Conservation (phyloP, 305 asterid species). For the Salvia sclarea region DNA sequence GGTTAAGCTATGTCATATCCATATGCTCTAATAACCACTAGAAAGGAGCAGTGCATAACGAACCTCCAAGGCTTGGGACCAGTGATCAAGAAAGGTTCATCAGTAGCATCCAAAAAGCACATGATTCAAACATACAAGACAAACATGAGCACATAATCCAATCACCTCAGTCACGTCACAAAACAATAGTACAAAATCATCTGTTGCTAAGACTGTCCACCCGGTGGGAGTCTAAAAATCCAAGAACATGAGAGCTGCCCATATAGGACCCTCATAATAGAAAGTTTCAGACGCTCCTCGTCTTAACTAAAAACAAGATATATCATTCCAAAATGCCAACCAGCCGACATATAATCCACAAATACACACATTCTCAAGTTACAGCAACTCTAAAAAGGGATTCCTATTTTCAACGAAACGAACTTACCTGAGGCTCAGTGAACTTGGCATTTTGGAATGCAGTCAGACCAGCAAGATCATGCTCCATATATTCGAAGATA, state of each 20-base stretch:
- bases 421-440: constrained; percentile 81
- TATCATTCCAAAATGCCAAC: constrained; percentile 27
- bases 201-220: constrained; percentile 7
- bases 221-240: constrained; percentile 7
- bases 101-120: constrained; percentile 51
- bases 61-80: constrained; percentile 36
- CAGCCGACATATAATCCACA: constrained; percentile 24
- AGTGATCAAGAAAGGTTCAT: constrained; percentile 38
- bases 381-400: constrained; percentile 3
- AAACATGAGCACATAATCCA: constrained; percentile 32
- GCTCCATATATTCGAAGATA: constrained; percentile 93
- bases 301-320: constrained; percentile 1
- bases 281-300: constrained; percentile 17
- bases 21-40: constrained; percentile 28
- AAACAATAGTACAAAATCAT: constrained; percentile 13
- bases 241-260: constrained; percentile 20
- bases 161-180: constrained; percentile 24
- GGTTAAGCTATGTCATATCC: constrained; percentile 27
- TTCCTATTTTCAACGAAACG: neutral
- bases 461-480: constrained; percentile 92
- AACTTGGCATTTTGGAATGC: constrained; percentile 66
- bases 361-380: constrained; percentile 6
- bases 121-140: constrained; percentile 41
- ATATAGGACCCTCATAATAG: neutral
- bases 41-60: constrained; percentile 6